Percentiles rank a stretch among this genome's conserved stretches.
phyloP scores from a whole-genome alignment of 73 alveolate species.

The Symbiodinium natans region DNA sequence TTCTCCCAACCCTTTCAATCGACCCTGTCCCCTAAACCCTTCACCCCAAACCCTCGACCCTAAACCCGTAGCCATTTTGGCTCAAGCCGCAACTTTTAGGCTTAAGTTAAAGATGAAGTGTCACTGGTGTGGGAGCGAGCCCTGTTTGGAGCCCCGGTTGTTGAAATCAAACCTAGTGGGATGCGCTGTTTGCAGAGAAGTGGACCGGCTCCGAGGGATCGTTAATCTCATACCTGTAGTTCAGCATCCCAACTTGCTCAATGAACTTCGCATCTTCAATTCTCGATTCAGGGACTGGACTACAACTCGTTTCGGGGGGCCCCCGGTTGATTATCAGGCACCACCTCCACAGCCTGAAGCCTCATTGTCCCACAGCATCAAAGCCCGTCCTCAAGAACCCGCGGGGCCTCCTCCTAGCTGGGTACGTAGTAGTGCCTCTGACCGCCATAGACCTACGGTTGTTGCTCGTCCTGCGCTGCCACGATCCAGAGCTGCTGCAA shows the following conservation, averaged over 20 bases:
- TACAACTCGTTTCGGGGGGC: neutral
- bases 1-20: too few relatives aligned
- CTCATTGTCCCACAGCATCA: neutral
- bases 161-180: neutral
- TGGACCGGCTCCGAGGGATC: neutral
- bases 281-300: neutral
- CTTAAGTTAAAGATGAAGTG: neutral
- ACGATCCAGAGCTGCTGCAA: neutral
- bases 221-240: neutral
- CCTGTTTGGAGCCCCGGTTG: neutral
- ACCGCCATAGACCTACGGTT: neutral
- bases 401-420: neutral
- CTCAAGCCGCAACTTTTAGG: neutral
- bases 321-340: neutral
- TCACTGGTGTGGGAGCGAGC: neutral
- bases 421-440: neutral
- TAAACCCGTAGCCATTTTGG: too few relatives aligned
- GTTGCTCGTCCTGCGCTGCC: neutral
- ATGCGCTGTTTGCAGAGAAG: neutral
- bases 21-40: too few relatives aligned
- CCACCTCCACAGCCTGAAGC: neutral
- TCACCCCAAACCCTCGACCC: too few relatives aligned
- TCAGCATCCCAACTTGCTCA: neutral
- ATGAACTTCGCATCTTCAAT: neutral
- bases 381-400: neutral